Percentiles rank a stretch among this genome's conserved stretches.
Evolutionary conservation across 495 filamentous ascomycete genomes (phyloP).

Genomic region (Hypoxylon fuscum): DNA sequence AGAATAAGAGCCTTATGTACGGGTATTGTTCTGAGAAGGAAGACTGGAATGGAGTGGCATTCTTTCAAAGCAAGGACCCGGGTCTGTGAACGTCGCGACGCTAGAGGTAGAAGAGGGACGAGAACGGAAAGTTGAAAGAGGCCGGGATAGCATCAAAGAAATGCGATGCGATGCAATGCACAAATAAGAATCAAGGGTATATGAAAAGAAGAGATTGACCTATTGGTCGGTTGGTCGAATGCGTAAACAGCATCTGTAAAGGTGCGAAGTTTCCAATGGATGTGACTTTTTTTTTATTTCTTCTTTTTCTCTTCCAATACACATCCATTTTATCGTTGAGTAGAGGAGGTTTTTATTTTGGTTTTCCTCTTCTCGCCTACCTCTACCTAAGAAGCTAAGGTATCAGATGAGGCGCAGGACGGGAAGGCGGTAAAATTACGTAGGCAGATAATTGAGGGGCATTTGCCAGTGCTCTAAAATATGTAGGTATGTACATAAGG

Average conservation of each 20-base stretch:
- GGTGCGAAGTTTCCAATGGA: too few species aligned
- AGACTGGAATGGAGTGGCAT: conserved; percentile 38
- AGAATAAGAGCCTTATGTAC: conserved; percentile 36
- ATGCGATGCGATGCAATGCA: too few species aligned
- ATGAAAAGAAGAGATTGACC: conserved; percentile 27
- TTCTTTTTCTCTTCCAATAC: too few species aligned
- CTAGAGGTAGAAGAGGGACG: conserved; percentile 13
- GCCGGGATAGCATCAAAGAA: conserved; percentile 19
- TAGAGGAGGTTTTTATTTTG: too few species aligned
- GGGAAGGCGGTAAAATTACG: too few species aligned
- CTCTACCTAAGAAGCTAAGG: too few species aligned
- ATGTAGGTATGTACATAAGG: not conserved
- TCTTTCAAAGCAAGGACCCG: conserved; percentile 33
- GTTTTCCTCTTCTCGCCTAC: too few species aligned
- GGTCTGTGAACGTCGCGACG: conserved; percentile 28
- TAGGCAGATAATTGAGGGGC: too few species aligned
- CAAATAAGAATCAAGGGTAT: too few species aligned
- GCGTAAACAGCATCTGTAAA: conserved; percentile 24
- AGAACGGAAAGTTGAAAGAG: conserved; percentile 43
- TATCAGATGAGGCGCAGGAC: too few species aligned
- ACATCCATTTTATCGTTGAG: too few species aligned
- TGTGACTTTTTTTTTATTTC: too few species aligned
- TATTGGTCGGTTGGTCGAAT: conserved; percentile 4
- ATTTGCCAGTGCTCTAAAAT: not conserved
- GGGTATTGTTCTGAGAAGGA: conserved; percentile 22